Base-by-base conservation (phyloP, 2,329 filamentous ascomycete genomes). In the Colletotrichum trifolii region DNA sequence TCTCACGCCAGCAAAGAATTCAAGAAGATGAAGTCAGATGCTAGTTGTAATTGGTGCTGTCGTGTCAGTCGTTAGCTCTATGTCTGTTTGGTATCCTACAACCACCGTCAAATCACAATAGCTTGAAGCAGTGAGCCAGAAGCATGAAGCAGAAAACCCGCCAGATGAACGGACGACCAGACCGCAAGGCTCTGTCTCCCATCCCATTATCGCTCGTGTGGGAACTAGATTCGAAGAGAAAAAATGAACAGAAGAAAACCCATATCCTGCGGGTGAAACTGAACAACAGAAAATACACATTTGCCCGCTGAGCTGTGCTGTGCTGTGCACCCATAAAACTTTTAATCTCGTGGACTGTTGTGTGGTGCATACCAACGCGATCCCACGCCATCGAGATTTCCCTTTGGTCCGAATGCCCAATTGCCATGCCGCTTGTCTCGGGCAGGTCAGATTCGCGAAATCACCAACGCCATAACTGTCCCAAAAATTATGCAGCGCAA, bases 31-130 rank as follows among this genome's bases (percentile, higher is more conserved):
- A 17, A 46, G 8, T 4, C 43, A 36, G n/a, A 39, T 45, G 36
- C 36, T 45, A 35, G 4, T 11, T 34, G 59, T 57, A 48, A 55
- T 39, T 54, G 35, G 50, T 47, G 58, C 49, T 40, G 58, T 66
- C 63, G 47, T 66, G 33, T 53, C 63, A 47, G 52, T 66, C 58
- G 48, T 63, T 57, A 60, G 48, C 52, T 56, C 47, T 65, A 43
- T 45, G 46, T 53, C 46, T 62, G 50, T 25, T 25, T 54, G 58
- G 52, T 57, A 66, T 66, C 63, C 58, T 57, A 62, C 58, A 54
- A 39, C 58, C 36, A 25, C 46, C 40, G 25, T 25, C 25, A 46
- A 33, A 48, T 34, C 36, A 36, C 54, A 57, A 13, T 25, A 54
- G 17, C 33, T 13, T 43, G 45, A 35, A 46, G 15, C 17, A 43